These are phyloP conservation scores for Daldinia decipiens DNA, from an alignment of 495 filamentous ascomycete genomes.

Conservation along the genomic window DNA sequence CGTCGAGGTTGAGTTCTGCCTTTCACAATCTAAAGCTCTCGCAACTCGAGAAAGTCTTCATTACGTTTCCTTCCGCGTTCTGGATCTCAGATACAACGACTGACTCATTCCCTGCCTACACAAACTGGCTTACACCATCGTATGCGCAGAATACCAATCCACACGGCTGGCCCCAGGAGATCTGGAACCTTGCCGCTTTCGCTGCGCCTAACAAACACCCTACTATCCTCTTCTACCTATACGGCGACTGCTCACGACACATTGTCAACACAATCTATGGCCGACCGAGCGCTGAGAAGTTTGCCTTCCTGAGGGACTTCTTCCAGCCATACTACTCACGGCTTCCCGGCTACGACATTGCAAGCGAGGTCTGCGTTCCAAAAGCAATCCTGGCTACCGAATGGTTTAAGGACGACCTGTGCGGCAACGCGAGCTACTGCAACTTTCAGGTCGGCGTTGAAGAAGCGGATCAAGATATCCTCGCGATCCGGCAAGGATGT, in stretches of 20 bases:
- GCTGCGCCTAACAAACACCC: constrained; percentile 66
- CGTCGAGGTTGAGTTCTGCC: constrained; percentile 64
- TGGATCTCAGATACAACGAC: constrained; percentile 24
- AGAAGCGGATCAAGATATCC: constrained; percentile 65
- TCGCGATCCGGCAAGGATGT: constrained; percentile 82
- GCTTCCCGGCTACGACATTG: constrained; percentile 64
- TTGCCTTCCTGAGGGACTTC: constrained; percentile 51
- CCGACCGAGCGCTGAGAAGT: constrained; percentile 19
- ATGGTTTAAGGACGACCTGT: constrained; percentile 74
- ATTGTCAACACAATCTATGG: constrained; percentile 29
- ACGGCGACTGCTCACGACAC: constrained; percentile 57
- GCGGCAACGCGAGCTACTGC: constrained; percentile 74
- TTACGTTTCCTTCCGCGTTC: constrained; percentile 71
- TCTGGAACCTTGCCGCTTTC: constrained; percentile 71
- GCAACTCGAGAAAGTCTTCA: constrained; percentile 77
- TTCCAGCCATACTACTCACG: constrained; percentile 71
- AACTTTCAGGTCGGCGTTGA: constrained; percentile 76
- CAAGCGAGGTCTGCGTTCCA: constrained; percentile 62
- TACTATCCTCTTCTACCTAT: constrained; percentile 80
- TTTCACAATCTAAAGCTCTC: constrained; percentile 75
- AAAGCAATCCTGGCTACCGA: constrained; percentile 66
- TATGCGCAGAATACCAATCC: constrained; percentile 64
- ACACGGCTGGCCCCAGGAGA: constrained; percentile 70
- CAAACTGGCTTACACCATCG: constrained; percentile 64
- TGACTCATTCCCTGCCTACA: constrained; percentile 55